Percentiles rank a stretch among this genome's conserved stretches.
Conservation (phyloP, 192 early-diverging fungal species). For the Spinellus fusiger region DNA sequence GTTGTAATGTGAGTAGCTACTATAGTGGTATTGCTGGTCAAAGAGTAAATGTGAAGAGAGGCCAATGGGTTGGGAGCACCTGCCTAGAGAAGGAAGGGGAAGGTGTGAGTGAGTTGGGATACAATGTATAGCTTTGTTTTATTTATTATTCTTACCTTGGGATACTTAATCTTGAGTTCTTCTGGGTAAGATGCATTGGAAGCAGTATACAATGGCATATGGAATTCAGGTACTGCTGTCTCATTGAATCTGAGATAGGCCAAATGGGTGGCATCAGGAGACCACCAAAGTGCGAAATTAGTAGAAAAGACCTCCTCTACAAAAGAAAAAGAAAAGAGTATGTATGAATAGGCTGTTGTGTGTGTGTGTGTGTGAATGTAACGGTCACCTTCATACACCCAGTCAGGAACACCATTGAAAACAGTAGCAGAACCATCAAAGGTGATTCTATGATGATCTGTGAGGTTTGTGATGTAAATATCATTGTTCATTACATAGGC, state of each 20-base stretch:
- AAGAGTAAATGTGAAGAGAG: slow-evolving; percentile 66
- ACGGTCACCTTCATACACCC: slow-evolving; percentile 79
- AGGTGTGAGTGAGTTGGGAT: background rate
- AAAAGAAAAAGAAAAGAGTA: background rate
- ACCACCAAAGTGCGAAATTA: slow-evolving; percentile 81
- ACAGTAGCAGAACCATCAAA: slow-evolving; percentile 75
- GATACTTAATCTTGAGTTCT: slow-evolving; percentile 75
- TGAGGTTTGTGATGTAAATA: slow-evolving; percentile 71
- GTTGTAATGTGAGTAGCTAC: slow-evolving; percentile 22
- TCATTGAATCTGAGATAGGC: slow-evolving; percentile 90
- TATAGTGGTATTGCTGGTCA: slow-evolving; percentile 7
- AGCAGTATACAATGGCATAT: slow-evolving; percentile 66
- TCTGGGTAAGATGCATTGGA: slow-evolving; percentile 57
- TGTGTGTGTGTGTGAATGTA: too few species aligned
- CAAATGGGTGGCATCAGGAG: slow-evolving; percentile 68
- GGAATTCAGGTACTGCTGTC: slow-evolving; percentile 70
- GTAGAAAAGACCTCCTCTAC: slow-evolving; percentile 76
- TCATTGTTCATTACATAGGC: slow-evolving; percentile 90
- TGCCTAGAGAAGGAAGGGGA: slow-evolving; percentile 25
- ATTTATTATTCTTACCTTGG: slow-evolving; percentile 44
- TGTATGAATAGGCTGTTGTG: background rate
- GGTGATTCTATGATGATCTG: slow-evolving; percentile 68
- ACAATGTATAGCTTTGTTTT: background rate
- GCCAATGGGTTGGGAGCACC: slow-evolving; percentile 81
- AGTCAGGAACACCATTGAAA: slow-evolving; percentile 93